Percentiles rank a stretch among this genome's conserved stretches.
Conservation (phyloP, 176 grass and related monocot genomes). For the Oryza meridionalis region DNA sequence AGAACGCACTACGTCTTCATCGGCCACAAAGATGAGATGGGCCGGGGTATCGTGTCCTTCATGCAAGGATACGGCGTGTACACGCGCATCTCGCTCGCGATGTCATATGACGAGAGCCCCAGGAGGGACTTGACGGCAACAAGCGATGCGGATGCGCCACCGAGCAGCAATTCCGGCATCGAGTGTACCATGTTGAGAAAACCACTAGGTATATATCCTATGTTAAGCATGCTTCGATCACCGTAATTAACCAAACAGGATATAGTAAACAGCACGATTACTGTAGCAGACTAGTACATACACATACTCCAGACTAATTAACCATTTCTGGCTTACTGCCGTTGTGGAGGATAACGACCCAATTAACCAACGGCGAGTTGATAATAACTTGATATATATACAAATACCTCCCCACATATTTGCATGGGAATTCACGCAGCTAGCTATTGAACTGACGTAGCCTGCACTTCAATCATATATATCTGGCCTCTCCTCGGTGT, state of each 20-base stretch:
- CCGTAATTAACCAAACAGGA: neutral
- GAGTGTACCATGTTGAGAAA: too few relatives aligned
- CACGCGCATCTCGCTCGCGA: too few relatives aligned
- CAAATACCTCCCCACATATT: neutral
- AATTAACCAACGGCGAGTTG: neutral
- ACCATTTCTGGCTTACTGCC: neutral
- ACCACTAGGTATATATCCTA: too few relatives aligned
- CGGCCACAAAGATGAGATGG: too few relatives aligned
- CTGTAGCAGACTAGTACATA: neutral
- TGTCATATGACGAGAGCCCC: too few relatives aligned
- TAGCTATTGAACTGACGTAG: constrained; percentile 9
- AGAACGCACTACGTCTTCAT: too few relatives aligned
- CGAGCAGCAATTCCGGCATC: too few relatives aligned
- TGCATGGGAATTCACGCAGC: neutral
- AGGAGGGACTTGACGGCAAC: too few relatives aligned
- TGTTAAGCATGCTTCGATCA: neutral
- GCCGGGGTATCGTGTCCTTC: too few relatives aligned
- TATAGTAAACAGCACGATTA: neutral
- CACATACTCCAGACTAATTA: neutral
- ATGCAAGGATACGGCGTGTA: too few relatives aligned
- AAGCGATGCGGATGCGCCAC: too few relatives aligned
- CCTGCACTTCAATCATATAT: neutral
- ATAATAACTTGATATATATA: neutral
- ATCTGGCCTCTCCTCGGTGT: neutral
- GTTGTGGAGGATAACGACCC: neutral